A percentile compares a stretch with the other conserved stretches of the same genome.
Conservation (phyloP, 2,329 filamentous ascomycete genomes). For the Penicillium sp. region DNA sequence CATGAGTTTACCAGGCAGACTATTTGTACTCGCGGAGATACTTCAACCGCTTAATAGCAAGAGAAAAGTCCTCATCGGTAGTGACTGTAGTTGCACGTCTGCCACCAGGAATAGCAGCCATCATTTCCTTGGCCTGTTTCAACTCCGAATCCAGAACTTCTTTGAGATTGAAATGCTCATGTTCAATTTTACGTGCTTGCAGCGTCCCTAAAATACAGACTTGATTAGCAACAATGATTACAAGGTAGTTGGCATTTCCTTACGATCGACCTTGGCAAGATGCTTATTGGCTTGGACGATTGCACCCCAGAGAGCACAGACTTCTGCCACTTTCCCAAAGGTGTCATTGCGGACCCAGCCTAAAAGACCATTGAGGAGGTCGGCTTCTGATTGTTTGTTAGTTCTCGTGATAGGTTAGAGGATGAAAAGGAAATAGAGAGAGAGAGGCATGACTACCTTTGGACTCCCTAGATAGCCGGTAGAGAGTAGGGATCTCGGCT, state of each 20-base stretch:
- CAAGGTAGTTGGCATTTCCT: neutral
- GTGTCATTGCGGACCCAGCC: conserved; percentile 11
- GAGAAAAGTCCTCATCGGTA: conserved; percentile 1
- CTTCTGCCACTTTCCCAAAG: conserved; percentile 7
- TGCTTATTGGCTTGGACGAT: conserved; percentile 6
- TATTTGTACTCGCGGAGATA: conserved; percentile 6
- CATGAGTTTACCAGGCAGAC: neutral
- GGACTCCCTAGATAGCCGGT: neutral
- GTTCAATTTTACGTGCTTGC: neutral
- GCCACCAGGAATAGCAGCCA: conserved; percentile 6
- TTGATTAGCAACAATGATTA: neutral
- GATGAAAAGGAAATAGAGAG: too few relatives aligned
- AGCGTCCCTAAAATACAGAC: neutral
- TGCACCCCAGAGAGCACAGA: conserved; percentile 8
- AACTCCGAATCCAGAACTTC: conserved; percentile 1
- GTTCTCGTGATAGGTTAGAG: neutral
- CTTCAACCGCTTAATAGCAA: conserved; percentile 8
- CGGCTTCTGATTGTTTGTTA: neutral
- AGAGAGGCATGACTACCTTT: neutral
- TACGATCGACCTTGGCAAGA: conserved; percentile 2
- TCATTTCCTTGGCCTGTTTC: neutral
- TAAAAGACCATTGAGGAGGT: conserved; percentile 4
- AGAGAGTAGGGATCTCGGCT: neutral
- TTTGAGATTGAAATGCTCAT: neutral
- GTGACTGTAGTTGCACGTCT: neutral